Base-by-base conservation (phyloP, 345 rosid genomes). In the Aquilaria yunnanensis region DNA sequence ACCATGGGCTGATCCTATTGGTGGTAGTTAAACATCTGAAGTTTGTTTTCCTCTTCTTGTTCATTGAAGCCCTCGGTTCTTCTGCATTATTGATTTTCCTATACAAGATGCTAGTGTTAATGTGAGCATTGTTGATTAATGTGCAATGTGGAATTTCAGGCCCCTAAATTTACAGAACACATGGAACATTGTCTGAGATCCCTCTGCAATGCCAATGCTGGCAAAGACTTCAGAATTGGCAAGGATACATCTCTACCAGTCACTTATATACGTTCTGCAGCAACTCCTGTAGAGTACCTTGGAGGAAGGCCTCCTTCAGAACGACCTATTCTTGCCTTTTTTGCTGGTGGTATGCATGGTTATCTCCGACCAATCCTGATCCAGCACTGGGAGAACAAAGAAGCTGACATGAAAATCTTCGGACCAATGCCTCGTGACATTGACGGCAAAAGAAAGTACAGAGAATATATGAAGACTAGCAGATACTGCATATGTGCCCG, bases 281-380 rank as follows among this genome's bases (percentile, higher is more conserved):
- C 80, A 77, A 68, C 76, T 50, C 91, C 97, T 60, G 64, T 69
- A 10, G 77, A 80, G 71, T 76, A 84, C 59, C 67, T 79, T 0
- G 96, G 98, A 9, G 98, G 94, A n/a, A 87, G 74, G 59, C 64
- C 81, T 68, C 77, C 91, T 29, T 80, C 74, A 0, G 83, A 84
- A 47, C 80, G 98, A 50, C 67, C 68, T 60, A 66, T 75, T 43
- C 90, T 92, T 34, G 94, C 97, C 61, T 92, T 92, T 74, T 89
- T 89, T 68, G 98, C 97, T 3, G 97, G 98, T 56, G 77, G 90
- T 56, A 84, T 82, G 86, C 96, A 92, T 0, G 94, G 98, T 29
- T 85, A 87, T 77, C 82, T 92, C 50, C 82, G 92, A 32, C 90
- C 93, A 0, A 72, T 81, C 48, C 74, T 87, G 30, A 75, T 80